phyloP scores from a whole-genome alignment of 2,329 filamentous ascomycete genomes.

The Parastagonospora avenae region DNA sequence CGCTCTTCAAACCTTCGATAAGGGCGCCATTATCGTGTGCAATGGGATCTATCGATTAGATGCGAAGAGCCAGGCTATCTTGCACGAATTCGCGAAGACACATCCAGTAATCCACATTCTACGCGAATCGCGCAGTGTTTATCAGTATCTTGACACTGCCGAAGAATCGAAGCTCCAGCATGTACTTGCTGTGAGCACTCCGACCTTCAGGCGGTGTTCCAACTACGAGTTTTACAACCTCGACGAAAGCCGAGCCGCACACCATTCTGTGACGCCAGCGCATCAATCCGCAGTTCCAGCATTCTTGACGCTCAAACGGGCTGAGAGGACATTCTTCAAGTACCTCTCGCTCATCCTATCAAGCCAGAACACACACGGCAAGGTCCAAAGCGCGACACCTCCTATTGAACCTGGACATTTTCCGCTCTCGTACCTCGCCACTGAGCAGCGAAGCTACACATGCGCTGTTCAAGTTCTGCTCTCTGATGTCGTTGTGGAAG shows the following conservation, averaged over 20 bases:
- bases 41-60: slow-evolving; percentile 69
- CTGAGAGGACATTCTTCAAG: slow-evolving; percentile 71
- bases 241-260: slow-evolving; percentile 56
- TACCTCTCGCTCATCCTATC: slow-evolving; percentile 67
- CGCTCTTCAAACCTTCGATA: slow-evolving; percentile 63
- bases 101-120: slow-evolving; percentile 76
- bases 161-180: slow-evolving; percentile 62
- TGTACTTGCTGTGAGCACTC: slow-evolving; percentile 61
- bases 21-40: slow-evolving; percentile 71
- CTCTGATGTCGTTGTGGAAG: slow-evolving; percentile 59
- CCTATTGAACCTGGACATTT: slow-evolving; percentile 66
- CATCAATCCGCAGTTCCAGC: slow-evolving; percentile 54
- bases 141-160: slow-evolving; percentile 60
- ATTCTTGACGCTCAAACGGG: slow-evolving; percentile 69
- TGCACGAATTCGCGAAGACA: slow-evolving; percentile 66
- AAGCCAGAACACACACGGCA: slow-evolving; percentile 48
- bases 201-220: slow-evolving; percentile 67
- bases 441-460: slow-evolving; percentile 67
- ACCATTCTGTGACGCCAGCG: slow-evolving; percentile 27
- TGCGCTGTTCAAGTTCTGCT: slow-evolving; percentile 69
- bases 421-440: slow-evolving; percentile 64
- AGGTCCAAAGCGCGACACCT: slow-evolving; percentile 42
- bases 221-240: slow-evolving; percentile 80
- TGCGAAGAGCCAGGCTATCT: slow-evolving; percentile 61
- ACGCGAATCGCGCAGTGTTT: slow-evolving; percentile 68